Evolutionary conservation across 2,329 filamentous ascomycete genomes (phyloP).

Genomic region (Exophiala spinifera): DNA sequence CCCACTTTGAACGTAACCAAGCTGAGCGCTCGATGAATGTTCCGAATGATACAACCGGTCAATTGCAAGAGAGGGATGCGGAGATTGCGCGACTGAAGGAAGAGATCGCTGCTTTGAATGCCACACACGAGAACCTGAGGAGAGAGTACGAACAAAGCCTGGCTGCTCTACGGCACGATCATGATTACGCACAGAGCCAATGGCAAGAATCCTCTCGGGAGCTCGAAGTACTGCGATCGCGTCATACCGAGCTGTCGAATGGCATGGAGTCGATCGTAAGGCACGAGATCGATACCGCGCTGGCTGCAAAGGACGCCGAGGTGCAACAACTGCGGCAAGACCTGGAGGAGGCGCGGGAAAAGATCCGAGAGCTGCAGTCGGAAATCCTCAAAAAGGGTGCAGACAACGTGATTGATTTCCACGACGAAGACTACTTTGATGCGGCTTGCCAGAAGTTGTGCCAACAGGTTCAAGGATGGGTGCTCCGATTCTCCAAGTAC

Average conservation of each 20-base stretch:
- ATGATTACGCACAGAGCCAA: slow-evolving; percentile 52
- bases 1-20: slow-evolving; percentile 53
- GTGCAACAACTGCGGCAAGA: slow-evolving; percentile 74
- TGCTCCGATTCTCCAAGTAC: slow-evolving; percentile 95
- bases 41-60: slow-evolving; percentile 62
- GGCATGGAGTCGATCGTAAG: slow-evolving; percentile 62
- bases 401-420: slow-evolving; percentile 73
- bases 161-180: slow-evolving; percentile 63
- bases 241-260: slow-evolving; percentile 60
- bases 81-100: slow-evolving; percentile 81
- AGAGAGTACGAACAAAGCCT: slow-evolving; percentile 72
- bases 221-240: slow-evolving; percentile 64
- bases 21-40: slow-evolving; percentile 50
- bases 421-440: slow-evolving; percentile 94
- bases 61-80: slow-evolving; percentile 75
- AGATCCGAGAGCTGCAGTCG: slow-evolving; percentile 58
- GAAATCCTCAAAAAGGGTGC: slow-evolving; percentile 48
- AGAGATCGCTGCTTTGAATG: slow-evolving; percentile 74
- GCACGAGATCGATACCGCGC: slow-evolving; percentile 59
- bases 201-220: slow-evolving; percentile 63
- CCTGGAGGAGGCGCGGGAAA: slow-evolving; percentile 66
- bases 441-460: slow-evolving; percentile 90
- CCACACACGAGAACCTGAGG: slow-evolving; percentile 78
- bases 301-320: slow-evolving; percentile 81
- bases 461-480: slow-evolving; percentile 95